Conservation (phyloP, 2,329 filamentous ascomycete species). For the Akanthomyces dipterigenus region DNA sequence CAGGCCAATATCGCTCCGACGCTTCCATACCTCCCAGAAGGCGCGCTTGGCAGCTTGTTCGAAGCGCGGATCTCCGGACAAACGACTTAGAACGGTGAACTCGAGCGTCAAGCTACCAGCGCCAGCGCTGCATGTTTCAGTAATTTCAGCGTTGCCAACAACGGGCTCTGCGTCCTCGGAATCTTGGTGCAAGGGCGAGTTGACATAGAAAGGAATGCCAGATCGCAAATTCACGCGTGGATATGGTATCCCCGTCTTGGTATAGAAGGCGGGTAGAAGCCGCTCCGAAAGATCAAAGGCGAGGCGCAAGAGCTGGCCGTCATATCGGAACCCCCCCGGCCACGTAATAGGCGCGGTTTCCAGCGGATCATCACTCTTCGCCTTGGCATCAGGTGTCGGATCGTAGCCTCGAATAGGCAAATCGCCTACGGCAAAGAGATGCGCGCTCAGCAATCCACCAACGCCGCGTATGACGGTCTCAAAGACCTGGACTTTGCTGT, state of each 20-base stretch:
- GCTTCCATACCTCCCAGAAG: constrained; percentile 95
- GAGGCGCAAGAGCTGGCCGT: constrained; percentile 84
- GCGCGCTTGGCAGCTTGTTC: constrained; percentile 84
- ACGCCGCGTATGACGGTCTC: constrained; percentile 94
- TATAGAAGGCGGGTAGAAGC: constrained; percentile 86
- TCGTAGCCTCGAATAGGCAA: constrained; percentile 77
- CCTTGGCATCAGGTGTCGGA: constrained; percentile 32
- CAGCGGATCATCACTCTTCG: constrained; percentile 32
- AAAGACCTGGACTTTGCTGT: constrained; percentile 98
- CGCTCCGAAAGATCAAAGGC: constrained; percentile 79
- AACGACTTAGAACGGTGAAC: constrained; percentile 80
- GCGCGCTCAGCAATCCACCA: constrained; percentile 84
- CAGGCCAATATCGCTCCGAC: constrained; percentile 76
- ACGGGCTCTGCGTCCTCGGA: constrained; percentile 27
- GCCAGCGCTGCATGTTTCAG: constrained; percentile 93
- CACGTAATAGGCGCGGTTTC: constrained; percentile 56
- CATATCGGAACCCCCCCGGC: constrained; percentile 72
- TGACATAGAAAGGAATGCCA: constrained; percentile 87
- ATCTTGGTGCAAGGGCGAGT: constrained; percentile 68
- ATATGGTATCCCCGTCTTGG: constrained; percentile 85
- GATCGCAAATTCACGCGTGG: constrained; percentile 86
- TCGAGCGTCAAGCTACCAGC: constrained; percentile 94
- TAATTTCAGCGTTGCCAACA: constrained; percentile 58
- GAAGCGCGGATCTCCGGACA: constrained; percentile 82
- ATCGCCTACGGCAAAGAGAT: constrained; percentile 87